These are phyloP conservation scores for Phytophthora ramorum DNA, from an alignment of 352 stramenopile genomes.

Conservation along the genomic window DNA sequence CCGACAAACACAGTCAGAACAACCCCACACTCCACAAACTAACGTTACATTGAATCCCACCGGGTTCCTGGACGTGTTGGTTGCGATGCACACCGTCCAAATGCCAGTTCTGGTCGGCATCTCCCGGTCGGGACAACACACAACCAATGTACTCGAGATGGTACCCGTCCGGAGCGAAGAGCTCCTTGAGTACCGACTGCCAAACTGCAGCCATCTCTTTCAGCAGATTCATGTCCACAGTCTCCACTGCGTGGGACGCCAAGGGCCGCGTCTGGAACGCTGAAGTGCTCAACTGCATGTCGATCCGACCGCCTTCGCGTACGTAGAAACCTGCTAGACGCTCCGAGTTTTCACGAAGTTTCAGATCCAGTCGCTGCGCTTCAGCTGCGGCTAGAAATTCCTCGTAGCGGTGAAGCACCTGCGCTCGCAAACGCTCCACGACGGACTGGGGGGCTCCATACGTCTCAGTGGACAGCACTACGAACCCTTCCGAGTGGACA, in stretches of 20 bases:
- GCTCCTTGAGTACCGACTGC: slow-evolving; percentile 27
- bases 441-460: slow-evolving; percentile 23
- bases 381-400: slow-evolving; percentile 41
- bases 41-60: slow-evolving; percentile 24
- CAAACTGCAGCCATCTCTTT: slow-evolving; percentile 42
- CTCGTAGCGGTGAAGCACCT: slow-evolving; percentile 50
- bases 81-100: slow-evolving; percentile 78
- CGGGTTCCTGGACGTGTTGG: slow-evolving; percentile 53
- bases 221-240: slow-evolving; percentile 37
- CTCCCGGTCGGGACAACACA: slow-evolving; percentile 66
- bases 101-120: slow-evolving; percentile 82
- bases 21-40: not conserved
- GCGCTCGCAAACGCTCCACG: slow-evolving; percentile 27
- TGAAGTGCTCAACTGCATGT: slow-evolving; percentile 63
- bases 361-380: slow-evolving; percentile 40
- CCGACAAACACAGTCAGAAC: slow-evolving; percentile 1
- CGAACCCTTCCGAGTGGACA: slow-evolving; percentile 62
- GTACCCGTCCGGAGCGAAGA: slow-evolving; percentile 27
- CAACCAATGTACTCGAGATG: slow-evolving; percentile 79
- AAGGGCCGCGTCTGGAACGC: slow-evolving; percentile 22
- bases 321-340: slow-evolving; percentile 74
- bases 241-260: not conserved
- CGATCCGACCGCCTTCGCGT: slow-evolving; percentile 68
- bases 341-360: slow-evolving; percentile 51
- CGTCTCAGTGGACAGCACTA: slow-evolving; percentile 33